A percentile compares a stretch with the other conserved stretches of the same genome.
Evolutionary conservation across 1,284 basidiomycete species (phyloP).

Genomic region (Pseudozyma thailandica): DNA sequence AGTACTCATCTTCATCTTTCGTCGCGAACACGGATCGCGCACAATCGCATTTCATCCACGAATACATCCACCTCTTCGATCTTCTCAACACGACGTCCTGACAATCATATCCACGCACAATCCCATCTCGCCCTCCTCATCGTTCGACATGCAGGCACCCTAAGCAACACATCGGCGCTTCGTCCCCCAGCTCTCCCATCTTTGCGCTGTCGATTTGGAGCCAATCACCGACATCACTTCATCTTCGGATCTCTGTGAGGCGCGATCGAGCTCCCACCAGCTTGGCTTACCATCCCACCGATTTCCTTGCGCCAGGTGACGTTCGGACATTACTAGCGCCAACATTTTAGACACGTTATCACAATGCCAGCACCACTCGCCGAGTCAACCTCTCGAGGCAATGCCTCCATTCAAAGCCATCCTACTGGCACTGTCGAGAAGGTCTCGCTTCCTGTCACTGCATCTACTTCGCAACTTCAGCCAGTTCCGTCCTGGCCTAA

Average conservation of each 20-base stretch:
- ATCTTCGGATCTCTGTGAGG: not conserved
- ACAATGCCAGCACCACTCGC: conserved; percentile 42
- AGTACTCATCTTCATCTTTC: too few species aligned
- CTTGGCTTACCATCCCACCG: not conserved
- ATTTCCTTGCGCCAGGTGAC: too few species aligned
- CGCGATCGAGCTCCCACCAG: not conserved
- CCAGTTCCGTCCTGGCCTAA: conserved; percentile 43
- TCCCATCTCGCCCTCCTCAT: not conserved
- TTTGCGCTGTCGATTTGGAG: conserved; percentile 14
- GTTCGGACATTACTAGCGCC: not conserved
- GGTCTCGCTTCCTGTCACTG: conserved; percentile 16
- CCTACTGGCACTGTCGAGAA: conserved; percentile 22
- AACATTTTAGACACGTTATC: not conserved
- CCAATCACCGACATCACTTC: conserved; percentile 6
- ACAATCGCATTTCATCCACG: not conserved
- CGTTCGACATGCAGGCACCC: conserved; percentile 22
- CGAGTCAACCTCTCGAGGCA: conserved; percentile 38
- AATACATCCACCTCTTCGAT: not conserved
- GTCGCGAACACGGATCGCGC: too few species aligned
- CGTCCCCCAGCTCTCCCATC: conserved; percentile 6
- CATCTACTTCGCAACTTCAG: conserved; percentile 45
- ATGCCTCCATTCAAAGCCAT: conserved; percentile 43
- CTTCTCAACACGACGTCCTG: too few species aligned
- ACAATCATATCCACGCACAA: not conserved
- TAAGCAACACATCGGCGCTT: conserved; percentile 9